Evolutionary conservation across 176 grass and related monocot species (phyloP).

Genomic region (Melocanna baccifera): DNA sequence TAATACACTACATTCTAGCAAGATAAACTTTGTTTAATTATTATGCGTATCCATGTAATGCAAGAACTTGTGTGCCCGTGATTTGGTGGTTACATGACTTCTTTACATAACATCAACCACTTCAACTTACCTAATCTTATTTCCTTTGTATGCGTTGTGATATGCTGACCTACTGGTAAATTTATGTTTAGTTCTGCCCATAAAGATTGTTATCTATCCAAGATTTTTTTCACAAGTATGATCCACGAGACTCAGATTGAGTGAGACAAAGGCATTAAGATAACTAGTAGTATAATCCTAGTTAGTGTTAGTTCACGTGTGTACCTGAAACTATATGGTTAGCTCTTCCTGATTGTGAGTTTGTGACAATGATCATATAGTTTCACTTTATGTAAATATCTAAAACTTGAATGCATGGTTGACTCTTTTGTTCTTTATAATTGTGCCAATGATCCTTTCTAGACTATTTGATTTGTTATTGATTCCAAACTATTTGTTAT

Average conservation of each 20-base stretch:
- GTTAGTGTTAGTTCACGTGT: neutral
- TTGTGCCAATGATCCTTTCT: neutral
- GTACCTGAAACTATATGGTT: neutral
- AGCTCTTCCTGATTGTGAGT: neutral
- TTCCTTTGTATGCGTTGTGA: neutral
- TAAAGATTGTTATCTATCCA: neutral
- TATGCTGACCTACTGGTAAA: conserved; percentile 18
- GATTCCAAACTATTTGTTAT: neutral
- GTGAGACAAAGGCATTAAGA: neutral
- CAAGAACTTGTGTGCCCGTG: neutral
- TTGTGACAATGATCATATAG: neutral
- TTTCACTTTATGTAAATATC: neutral
- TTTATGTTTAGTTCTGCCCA: neutral
- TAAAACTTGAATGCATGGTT: neutral
- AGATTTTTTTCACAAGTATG: neutral
- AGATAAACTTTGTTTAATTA: conserved; percentile 23
- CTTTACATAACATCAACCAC: neutral
- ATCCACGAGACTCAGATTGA: neutral
- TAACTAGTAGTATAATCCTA: neutral
- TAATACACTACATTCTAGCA: neutral
- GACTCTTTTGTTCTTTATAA: neutral
- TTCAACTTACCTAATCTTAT: conserved; percentile 9
- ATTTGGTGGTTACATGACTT: conserved; percentile 11
- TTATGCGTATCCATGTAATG: neutral
- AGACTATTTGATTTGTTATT: neutral